phyloP scores from a whole-genome alignment of 176 grass and related monocot species.

The Melocanna baccifera region DNA sequence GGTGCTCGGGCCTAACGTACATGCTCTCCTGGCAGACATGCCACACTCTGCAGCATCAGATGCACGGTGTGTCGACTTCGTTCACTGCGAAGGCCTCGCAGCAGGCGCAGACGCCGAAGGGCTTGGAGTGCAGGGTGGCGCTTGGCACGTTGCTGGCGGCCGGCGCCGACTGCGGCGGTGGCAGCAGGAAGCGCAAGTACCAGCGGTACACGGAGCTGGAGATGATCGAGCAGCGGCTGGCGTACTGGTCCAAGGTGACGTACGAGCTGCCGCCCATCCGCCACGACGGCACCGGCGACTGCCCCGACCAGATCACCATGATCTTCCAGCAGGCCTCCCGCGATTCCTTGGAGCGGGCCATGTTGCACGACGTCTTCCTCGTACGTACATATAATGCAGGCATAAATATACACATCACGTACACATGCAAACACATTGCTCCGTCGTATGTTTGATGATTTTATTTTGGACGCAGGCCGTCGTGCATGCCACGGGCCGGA shows the following conservation, averaged over 20 bases:
- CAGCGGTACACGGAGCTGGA: not conserved
- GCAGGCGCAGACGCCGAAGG: not conserved
- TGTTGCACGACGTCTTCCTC: not conserved
- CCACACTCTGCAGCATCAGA: not conserved
- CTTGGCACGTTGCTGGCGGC: not conserved
- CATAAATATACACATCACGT: not conserved
- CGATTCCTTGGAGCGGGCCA: not conserved
- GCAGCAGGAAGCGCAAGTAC: not conserved
- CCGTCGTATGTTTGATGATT: not conserved
- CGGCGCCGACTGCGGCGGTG: not conserved
- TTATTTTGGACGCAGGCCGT: not conserved
- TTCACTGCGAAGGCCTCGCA: not conserved
- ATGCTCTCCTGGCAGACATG: not conserved
- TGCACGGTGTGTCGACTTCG: no score
- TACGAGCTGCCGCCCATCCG: not conserved
- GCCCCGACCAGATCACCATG: not conserved
- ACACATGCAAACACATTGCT: not conserved
- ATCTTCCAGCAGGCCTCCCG: not conserved
- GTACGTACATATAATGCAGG: not conserved
- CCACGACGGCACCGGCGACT: not conserved
- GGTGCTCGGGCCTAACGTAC: not conserved
- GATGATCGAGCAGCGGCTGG: not conserved
- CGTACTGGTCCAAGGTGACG: not conserved
- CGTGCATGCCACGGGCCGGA: not conserved
- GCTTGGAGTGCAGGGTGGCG: not conserved